These are phyloP conservation scores for Monilinia vaccinii-corymbosi DNA, from an alignment of 2,329 filamentous ascomycete genomes.

Conservation along the genomic window DNA sequence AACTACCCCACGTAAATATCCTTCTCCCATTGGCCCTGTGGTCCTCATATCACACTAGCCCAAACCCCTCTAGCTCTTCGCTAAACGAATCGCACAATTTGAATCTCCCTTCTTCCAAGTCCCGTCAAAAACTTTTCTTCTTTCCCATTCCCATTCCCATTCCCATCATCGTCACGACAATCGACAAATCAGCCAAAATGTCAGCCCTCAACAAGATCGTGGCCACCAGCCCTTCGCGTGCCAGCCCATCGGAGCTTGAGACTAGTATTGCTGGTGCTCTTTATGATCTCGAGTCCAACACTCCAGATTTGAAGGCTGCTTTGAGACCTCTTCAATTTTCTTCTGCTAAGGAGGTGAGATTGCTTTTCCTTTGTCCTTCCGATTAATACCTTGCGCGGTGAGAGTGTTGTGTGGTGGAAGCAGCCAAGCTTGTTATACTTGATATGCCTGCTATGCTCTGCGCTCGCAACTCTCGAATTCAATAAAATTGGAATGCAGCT, in stretches of 20 bases:
- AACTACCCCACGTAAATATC: background rate
- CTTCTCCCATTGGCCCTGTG: background rate
- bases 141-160: background rate
- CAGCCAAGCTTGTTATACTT: too few species aligned
- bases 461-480: background rate
- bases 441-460: background rate
- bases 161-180: slow-evolving; percentile 17
- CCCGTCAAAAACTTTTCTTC: background rate
- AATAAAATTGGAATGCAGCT: slow-evolving; percentile 9
- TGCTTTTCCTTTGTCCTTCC: background rate
- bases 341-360: slow-evolving; percentile 97
- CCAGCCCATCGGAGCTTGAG: slow-evolving; percentile 96
- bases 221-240: slow-evolving; percentile 89
- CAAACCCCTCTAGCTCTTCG: background rate
- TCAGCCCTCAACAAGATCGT: slow-evolving; percentile 94
- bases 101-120: background rate
- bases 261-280: slow-evolving; percentile 93
- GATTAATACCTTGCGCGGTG: background rate
- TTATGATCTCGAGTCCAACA: slow-evolving; percentile 99
- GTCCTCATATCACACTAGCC: background rate
- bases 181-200: slow-evolving; percentile 43
- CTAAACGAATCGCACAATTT: slow-evolving; percentile 6
- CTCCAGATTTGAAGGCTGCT: slow-evolving; percentile 90
- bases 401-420: background rate
- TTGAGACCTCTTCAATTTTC: slow-evolving; percentile 98